phyloP scores from a whole-genome alignment of 768 basidiomycete genomes.

The Suillus spraguei region DNA sequence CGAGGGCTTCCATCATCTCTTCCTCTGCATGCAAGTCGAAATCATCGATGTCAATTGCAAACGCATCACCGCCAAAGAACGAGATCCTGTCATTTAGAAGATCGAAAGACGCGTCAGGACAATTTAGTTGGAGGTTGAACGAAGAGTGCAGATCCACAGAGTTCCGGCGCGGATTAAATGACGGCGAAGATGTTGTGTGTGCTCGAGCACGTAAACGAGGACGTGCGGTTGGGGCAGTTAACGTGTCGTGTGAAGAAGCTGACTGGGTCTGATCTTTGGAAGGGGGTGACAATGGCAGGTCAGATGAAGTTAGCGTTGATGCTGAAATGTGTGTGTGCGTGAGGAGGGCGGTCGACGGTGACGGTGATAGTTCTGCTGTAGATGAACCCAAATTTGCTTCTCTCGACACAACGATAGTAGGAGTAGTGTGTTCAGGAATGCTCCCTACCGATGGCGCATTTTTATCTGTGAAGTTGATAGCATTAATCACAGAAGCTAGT shows the following conservation, averaged over 20 bases:
- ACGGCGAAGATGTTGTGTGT: constrained; percentile 10
- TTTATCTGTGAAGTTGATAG: constrained; percentile 25
- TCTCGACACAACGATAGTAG: constrained; percentile 9
- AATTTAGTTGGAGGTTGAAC: constrained; percentile 36
- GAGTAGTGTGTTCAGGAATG: not conserved
- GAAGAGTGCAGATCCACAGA: constrained; percentile 39
- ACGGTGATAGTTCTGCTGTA: constrained; percentile 10
- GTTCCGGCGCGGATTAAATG: constrained; percentile 26
- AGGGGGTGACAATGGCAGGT: constrained; percentile 6
- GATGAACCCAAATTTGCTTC: constrained; percentile 8
- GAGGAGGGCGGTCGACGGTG: constrained; percentile 13
- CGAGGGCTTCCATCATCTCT: constrained; percentile 24
- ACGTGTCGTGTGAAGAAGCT: constrained; percentile 5
- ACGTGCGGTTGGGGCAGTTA: constrained; percentile 13
- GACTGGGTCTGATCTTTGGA: not conserved
- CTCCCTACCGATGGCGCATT: not conserved
- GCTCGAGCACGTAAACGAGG: constrained; percentile 17
- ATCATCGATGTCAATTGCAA: constrained; percentile 27
- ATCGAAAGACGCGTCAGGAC: constrained; percentile 37
- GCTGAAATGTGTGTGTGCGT: constrained; percentile 12
- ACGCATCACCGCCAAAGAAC: constrained; percentile 34
- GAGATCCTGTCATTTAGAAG: constrained; percentile 38
- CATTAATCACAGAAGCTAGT: constrained; percentile 33
- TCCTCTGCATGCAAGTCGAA: constrained; percentile 29
- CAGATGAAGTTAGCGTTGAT: constrained; percentile 1